Conservation (phyloP, 345 rosid genomes). For the Populus pruinosa region DNA sequence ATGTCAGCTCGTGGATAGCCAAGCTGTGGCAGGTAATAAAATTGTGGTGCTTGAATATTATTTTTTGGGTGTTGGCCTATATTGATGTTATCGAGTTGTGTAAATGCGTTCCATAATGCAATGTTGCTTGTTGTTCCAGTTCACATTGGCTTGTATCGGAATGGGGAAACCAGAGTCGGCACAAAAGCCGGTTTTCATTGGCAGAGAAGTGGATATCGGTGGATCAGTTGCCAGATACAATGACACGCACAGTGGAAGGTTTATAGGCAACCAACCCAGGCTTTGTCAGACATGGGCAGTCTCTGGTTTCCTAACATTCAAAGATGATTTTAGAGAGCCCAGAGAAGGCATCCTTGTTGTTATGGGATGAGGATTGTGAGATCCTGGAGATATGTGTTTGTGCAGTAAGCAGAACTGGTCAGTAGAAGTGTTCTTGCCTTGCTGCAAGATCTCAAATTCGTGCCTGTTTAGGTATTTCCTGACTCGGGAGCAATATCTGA, state of each 20-base stretch:
- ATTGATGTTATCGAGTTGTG: neutral
- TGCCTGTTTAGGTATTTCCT: neutral
- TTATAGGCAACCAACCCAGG: constrained; percentile 78
- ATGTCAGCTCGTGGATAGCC: constrained; percentile 45
- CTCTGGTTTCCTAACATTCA: constrained; percentile 69
- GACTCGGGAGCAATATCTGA: neutral
- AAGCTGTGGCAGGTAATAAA: constrained; percentile 76
- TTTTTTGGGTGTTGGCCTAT: neutral
- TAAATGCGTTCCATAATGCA: neutral
- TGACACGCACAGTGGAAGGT: constrained; percentile 70
- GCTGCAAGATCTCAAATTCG: constrained; percentile 38
- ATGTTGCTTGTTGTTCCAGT: constrained; percentile 35
- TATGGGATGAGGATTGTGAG: constrained; percentile 89
- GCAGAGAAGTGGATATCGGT: constrained; percentile 66
- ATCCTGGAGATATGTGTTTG: constrained; percentile 84
- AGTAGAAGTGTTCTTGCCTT: constrained; percentile 63
- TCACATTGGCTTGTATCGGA: constrained; percentile 87
- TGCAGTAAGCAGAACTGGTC: constrained; percentile 47
- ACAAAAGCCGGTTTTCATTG: constrained; percentile 54
- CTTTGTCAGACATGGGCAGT: constrained; percentile 83
- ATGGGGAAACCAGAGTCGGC: constrained; percentile 80
- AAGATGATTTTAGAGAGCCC: constrained; percentile 88
- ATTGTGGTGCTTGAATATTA: neutral
- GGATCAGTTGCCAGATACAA: constrained; percentile 91
- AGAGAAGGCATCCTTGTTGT: constrained; percentile 69